Evolutionary conservation across 148 eudicot genomes (phyloP).

Genomic region (Oxyria digyna): DNA sequence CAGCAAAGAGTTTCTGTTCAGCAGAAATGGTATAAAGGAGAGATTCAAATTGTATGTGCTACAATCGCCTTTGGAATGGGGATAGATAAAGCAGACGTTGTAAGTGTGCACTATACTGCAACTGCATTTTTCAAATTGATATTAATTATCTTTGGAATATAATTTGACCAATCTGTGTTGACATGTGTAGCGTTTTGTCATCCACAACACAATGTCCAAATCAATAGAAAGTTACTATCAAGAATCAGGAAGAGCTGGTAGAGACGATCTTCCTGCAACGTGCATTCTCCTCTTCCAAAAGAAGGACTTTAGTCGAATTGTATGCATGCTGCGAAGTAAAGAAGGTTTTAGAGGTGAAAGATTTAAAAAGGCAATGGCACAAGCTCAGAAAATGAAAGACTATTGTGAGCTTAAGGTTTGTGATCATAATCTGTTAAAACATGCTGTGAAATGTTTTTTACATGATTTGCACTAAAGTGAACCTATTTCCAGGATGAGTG

Average conservation of each 20-base stretch:
- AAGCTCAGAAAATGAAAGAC: constrained; percentile 83
- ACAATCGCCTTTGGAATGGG: constrained; percentile 99
- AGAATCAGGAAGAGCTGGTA: constrained; percentile 97
- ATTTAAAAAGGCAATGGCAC: constrained; percentile 74
- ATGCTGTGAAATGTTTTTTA: neutral
- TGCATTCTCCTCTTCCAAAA: constrained; percentile 73
- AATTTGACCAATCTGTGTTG: neutral
- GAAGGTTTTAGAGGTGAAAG: constrained; percentile 45
- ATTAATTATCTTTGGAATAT: neutral
- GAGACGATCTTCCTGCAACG: constrained; percentile 74
- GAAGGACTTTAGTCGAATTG: constrained; percentile 93
- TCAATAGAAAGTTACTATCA: constrained; percentile 97
- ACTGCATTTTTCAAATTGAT: neutral
- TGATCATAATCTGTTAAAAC: neutral
- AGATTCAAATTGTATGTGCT: constrained; percentile 92
- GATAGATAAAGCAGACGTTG: constrained; percentile 95
- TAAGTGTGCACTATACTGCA: constrained; percentile 27
- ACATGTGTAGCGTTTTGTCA: constrained; percentile 69
- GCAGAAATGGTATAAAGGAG: constrained; percentile 88
- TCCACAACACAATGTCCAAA: constrained; percentile 97
- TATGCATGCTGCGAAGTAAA: constrained; percentile 85
- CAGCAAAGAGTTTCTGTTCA: constrained; percentile 79
- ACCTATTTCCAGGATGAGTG: constrained; percentile 56
- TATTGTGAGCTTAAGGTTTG: constrained; percentile 88
- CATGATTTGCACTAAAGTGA: constrained; percentile 1